Conservation (phyloP, 805 yeast species). For the Saturnispora diversa region DNA sequence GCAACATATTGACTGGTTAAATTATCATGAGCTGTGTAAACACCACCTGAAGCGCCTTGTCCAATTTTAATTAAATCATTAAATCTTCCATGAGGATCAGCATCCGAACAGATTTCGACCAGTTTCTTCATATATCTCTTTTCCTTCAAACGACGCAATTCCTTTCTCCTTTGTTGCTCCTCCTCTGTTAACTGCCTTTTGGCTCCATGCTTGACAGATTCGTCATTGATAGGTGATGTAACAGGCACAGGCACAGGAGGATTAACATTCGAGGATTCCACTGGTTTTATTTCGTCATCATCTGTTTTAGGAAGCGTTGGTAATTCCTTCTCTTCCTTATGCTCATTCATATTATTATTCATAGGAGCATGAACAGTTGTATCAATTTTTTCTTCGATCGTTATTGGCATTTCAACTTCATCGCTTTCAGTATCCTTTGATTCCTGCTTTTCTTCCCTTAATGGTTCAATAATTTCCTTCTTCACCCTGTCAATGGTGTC, state of each 20-base stretch:
- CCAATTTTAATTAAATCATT: conserved; percentile 76
- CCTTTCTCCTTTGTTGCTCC: conserved; percentile 62
- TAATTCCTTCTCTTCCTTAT: conserved; percentile 1
- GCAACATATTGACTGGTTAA: conserved; percentile 64
- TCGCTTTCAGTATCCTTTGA: background rate
- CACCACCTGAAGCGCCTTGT: conserved; percentile 98
- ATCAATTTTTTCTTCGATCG: background rate
- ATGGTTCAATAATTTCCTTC: background rate
- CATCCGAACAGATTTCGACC: conserved; percentile 68
- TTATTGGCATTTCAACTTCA: background rate
- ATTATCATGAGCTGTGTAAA: conserved; percentile 72
- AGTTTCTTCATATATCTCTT: conserved; percentile 65
- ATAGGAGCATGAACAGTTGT: background rate
- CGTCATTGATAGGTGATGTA: background rate
- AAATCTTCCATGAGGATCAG: conserved; percentile 73
- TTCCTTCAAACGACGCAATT: conserved; percentile 66
- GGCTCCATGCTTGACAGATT: conserved; percentile 3
- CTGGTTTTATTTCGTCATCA: background rate
- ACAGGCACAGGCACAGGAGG: conserved; percentile 11
- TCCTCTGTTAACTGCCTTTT: conserved; percentile 41
- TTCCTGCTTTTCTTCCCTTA: background rate
- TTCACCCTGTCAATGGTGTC: background rate
- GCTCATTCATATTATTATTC: background rate
- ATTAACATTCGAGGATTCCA: background rate
- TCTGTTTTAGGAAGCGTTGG: conserved; percentile 1